These are phyloP conservation scores for Nectriaceae sp. DNA, from an alignment of 2,329 filamentous ascomycete species.

Conservation along the genomic window DNA sequence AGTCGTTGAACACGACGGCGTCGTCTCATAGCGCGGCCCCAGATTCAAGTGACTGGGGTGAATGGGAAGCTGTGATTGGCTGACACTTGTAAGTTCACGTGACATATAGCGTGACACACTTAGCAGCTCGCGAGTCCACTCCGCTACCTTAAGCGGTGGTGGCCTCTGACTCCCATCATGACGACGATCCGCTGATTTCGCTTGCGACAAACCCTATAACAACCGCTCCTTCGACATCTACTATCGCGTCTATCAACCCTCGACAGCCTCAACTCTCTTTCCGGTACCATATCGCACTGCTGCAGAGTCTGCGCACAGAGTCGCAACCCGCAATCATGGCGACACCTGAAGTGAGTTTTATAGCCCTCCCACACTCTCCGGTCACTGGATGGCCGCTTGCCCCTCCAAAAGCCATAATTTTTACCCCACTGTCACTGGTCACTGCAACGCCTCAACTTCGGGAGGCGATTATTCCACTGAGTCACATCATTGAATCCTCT, in stretches of 20 bases:
- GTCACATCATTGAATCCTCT: not conserved
- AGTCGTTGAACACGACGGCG: constrained; percentile 13
- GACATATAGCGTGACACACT: not conserved
- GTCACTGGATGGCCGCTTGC: constrained; percentile 6
- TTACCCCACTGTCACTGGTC: constrained; percentile 6
- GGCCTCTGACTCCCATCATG: constrained; percentile 17
- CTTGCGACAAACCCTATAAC: constrained; percentile 20
- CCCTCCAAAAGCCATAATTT: constrained; percentile 23
- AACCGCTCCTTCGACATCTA: too few relatives aligned
- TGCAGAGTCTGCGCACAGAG: too few relatives aligned
- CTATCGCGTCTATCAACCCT: too few relatives aligned
- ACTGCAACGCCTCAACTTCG: not conserved
- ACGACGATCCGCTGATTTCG: constrained; percentile 21
- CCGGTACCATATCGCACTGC: too few relatives aligned
- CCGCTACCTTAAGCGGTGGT: not conserved
- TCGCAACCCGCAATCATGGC: not conserved
- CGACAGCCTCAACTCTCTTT: too few relatives aligned
- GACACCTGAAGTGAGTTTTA: not conserved
- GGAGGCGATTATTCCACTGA: not conserved
- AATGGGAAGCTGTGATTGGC: constrained; percentile 21
- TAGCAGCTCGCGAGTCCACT: not conserved
- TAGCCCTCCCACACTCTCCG: not conserved
- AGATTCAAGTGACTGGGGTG: constrained; percentile 21
- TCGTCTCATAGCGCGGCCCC: constrained; percentile 20
- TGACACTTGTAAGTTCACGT: not conserved